phyloP scores from a whole-genome alignment of 2,329 filamentous ascomycete species.

The Albophoma yamanashiensis region DNA sequence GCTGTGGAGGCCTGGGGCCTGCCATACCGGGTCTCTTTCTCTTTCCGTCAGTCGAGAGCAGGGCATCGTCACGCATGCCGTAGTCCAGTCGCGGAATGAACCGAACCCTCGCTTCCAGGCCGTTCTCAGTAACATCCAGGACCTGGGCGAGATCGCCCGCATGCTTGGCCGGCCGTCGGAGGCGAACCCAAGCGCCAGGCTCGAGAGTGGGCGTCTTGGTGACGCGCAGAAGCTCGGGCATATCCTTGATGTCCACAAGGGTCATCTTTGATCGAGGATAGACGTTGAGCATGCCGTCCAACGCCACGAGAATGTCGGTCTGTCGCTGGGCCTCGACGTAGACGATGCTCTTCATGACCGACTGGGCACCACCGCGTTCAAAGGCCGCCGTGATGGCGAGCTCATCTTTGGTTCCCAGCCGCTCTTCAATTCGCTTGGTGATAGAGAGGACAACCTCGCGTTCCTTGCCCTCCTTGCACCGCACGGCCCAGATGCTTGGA shows the following conservation, averaged over 20 bases:
- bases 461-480: constrained; percentile 92
- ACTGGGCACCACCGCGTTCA: constrained; percentile 68
- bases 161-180: constrained; percentile 72
- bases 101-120: constrained; percentile 75
- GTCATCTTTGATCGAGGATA: constrained; percentile 82
- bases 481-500: constrained; percentile 89
- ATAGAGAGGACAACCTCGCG: constrained; percentile 81
- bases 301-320: constrained; percentile 71
- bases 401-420: constrained; percentile 65
- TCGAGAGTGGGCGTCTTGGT: constrained; percentile 77
- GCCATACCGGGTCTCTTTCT: constrained; percentile 60
- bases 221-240: constrained; percentile 89
- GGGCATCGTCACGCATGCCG: constrained; percentile 67
- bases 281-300: constrained; percentile 79
- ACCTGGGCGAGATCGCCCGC: constrained; percentile 85
- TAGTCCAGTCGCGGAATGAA: constrained; percentile 91
- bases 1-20: constrained; percentile 68
- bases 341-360: constrained; percentile 84
- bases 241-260: constrained; percentile 90
- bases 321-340: constrained; percentile 88
- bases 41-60: constrained; percentile 51
- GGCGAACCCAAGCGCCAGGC: constrained; percentile 84
- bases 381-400: constrained; percentile 83
- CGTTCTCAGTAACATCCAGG: constrained; percentile 85
- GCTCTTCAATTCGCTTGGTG: constrained; percentile 80